Conservation (phyloP, 805 yeast genomes). For the Kodamaea kakaduensis region DNA sequence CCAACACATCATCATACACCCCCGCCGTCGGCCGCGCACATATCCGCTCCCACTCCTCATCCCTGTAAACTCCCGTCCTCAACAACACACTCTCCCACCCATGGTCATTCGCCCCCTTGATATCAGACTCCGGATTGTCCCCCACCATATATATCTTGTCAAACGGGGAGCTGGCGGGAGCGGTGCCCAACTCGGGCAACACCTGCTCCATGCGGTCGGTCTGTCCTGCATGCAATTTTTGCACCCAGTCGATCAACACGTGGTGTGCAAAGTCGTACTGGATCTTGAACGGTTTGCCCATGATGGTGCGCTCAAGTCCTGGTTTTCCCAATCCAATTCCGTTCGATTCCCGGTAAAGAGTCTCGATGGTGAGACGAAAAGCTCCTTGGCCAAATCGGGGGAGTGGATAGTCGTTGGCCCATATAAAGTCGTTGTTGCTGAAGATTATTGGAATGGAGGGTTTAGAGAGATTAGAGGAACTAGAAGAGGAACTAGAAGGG, state of each 20-base stretch:
- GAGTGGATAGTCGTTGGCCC: conserved; percentile 78
- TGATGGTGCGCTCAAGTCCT: conserved; percentile 47
- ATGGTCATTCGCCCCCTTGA: conserved; percentile 77
- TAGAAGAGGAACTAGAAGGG: no score
- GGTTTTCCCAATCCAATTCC: conserved; percentile 30
- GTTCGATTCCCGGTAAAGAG: conserved; percentile 53
- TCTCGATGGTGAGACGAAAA: conserved; percentile 59
- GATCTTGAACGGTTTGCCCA: conserved; percentile 78
- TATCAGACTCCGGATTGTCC: conserved; percentile 93
- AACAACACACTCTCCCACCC: conserved; percentile 90
- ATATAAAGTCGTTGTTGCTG: conserved; percentile 77
- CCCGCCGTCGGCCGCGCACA: conserved; percentile 48
- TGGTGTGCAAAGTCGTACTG: conserved; percentile 84
- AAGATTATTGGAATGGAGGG: conserved; percentile 61
- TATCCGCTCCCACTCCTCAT: conserved; percentile 43
- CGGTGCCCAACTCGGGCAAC: conserved; percentile 44
- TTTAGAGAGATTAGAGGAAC: neutral
- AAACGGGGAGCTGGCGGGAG: conserved; percentile 35
- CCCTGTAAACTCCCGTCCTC: conserved; percentile 81
- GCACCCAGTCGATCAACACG: conserved; percentile 55
- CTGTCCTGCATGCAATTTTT: conserved; percentile 24
- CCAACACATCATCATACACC: conserved; percentile 45
- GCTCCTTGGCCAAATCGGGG: conserved; percentile 94
- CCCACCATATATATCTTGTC: conserved; percentile 88
- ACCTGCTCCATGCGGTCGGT: conserved; percentile 19